These are phyloP conservation scores for Fusarium metavorans DNA, from an alignment of 2,329 filamentous ascomycete species.

Conservation along the genomic window DNA sequence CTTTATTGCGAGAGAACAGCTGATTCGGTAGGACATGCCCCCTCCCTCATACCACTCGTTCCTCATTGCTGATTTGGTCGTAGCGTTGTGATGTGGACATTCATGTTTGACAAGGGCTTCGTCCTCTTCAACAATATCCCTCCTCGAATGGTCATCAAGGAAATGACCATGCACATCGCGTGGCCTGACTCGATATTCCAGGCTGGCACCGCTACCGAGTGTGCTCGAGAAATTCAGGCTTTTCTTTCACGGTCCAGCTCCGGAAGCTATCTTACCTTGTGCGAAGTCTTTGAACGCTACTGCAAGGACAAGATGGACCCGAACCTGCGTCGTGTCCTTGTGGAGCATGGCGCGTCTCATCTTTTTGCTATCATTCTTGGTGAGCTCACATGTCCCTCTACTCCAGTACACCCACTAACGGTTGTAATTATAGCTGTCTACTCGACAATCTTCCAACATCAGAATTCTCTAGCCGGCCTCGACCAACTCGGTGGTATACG, in stretches of 20 bases:
- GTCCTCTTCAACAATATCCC: neutral
- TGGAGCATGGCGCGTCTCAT: neutral
- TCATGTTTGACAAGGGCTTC: neutral
- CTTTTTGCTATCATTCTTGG: neutral
- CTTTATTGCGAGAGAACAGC: neutral
- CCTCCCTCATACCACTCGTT: neutral
- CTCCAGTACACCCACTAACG: neutral
- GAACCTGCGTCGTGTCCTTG: neutral
- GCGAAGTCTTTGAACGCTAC: neutral
- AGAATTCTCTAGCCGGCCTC: neutral
- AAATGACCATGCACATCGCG: neutral
- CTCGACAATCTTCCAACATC: neutral
- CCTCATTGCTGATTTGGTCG: neutral
- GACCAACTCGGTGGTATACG: neutral
- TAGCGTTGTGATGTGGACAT: neutral
- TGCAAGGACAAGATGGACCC: neutral
- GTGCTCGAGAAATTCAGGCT: neutral
- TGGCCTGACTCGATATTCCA: neutral
- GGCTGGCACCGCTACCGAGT: neutral
- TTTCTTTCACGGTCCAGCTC: neutral
- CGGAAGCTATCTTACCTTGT: neutral
- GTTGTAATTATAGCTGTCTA: neutral
- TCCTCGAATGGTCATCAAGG: neutral
- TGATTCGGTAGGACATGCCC: neutral
- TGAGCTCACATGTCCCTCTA: neutral